Percentiles rank a stretch among this genome's conserved stretches.
phyloP scores from a whole-genome alignment of 192 early-diverging fungal species.

The Irineochytrium annulatum region DNA sequence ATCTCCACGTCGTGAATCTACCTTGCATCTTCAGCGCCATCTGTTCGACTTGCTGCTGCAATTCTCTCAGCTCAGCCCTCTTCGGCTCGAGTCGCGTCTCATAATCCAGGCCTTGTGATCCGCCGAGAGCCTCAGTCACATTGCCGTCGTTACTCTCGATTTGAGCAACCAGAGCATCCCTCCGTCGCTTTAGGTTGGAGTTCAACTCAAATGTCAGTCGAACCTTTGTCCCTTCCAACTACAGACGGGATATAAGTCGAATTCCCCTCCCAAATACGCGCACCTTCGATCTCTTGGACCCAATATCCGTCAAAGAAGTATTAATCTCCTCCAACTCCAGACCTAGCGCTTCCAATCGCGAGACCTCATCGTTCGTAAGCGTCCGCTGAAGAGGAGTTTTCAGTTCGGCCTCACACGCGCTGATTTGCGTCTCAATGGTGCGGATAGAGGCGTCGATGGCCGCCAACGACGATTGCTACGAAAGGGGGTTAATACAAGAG shows the following conservation, averaged over 20 bases:
- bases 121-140: no score
- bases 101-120: no score
- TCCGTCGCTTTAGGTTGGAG: slow-evolving; percentile 61
- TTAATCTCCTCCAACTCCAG: slow-evolving; percentile 52
- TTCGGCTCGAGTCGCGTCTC: no score
- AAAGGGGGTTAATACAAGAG: not conserved
- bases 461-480: slow-evolving; percentile 46
- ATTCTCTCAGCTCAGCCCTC: slow-evolving; percentile 9
- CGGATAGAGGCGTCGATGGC: slow-evolving; percentile 42
- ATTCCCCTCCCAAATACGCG: no score
- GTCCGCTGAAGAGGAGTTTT: slow-evolving; percentile 35
- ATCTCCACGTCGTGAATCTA: slow-evolving; percentile 39
- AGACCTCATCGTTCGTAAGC: slow-evolving; percentile 25
- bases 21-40: slow-evolving; percentile 21
- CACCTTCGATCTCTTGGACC: slow-evolving; percentile 53
- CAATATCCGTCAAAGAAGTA: slow-evolving; percentile 49
- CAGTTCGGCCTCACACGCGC: slow-evolving; percentile 59
- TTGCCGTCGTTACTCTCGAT: no score
- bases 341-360: slow-evolving; percentile 36
- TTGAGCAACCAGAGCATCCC: slow-evolving; percentile 64
- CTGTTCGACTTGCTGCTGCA: slow-evolving; percentile 6
- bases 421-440: slow-evolving; percentile 54
- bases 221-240: no score
- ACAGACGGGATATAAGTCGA: no score
- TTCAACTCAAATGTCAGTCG: no score